phyloP scores from a whole-genome alignment of 306 rosid genomes.

The Glycine soja region DNA sequence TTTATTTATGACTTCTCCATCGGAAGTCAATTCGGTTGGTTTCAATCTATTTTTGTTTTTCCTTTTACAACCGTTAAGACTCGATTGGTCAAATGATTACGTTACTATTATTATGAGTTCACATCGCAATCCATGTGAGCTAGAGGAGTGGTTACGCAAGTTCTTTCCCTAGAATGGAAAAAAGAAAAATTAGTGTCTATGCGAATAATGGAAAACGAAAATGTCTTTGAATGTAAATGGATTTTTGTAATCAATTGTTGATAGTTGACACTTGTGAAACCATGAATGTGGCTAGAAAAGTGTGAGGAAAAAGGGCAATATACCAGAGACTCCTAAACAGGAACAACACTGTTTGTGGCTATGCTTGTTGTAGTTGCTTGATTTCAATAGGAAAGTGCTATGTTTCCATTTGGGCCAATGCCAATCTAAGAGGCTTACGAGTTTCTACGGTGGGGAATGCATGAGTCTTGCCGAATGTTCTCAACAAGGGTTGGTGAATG shows the following conservation, averaged over 20 bases:
- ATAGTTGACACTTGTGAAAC: conserved; percentile 41
- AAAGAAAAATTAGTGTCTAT: conserved; percentile 27
- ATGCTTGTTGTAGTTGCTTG: conserved; percentile 41
- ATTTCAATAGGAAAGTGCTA: conserved; percentile 38
- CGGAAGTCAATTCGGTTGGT: conserved; percentile 35
- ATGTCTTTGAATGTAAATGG: conserved; percentile 18
- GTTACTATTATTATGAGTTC: conserved; percentile 28
- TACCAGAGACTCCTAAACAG: conserved; percentile 35
- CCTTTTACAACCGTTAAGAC: conserved; percentile 36
- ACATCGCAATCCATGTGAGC: conserved; percentile 8
- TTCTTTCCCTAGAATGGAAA: conserved; percentile 34
- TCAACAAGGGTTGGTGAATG: not conserved
- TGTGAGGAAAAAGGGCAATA: not conserved
- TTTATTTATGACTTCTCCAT: not conserved
- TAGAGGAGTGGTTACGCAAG: conserved; percentile 47
- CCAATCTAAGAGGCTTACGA: conserved; percentile 41
- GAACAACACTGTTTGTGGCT: conserved; percentile 10
- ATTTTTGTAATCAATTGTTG: conserved; percentile 30
- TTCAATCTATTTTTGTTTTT: conserved; percentile 25
- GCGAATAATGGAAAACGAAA: conserved; percentile 27
- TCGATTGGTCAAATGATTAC: conserved; percentile 48
- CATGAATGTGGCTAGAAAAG: conserved; percentile 16
- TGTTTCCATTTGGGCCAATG: conserved; percentile 37
- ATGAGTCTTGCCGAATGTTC: conserved; percentile 34
- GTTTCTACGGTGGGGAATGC: conserved; percentile 51